Evolutionary conservation across 1,139 yeast genomes (phyloP), one percentile per base, ranked within the genome.

Genomic region (Suhomyces coccinellae): DNA sequence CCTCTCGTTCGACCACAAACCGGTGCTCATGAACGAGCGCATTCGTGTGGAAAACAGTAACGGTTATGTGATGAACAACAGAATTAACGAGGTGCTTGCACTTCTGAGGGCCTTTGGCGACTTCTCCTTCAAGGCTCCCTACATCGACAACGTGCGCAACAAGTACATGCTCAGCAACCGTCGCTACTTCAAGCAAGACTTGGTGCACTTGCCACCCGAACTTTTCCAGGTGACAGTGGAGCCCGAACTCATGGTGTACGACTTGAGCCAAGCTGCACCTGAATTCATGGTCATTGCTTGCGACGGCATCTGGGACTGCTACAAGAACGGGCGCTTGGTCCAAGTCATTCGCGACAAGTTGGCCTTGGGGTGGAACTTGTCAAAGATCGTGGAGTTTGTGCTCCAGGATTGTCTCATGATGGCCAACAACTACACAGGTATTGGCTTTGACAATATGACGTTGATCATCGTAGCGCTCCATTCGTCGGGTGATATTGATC

Each of bases 271-370:
- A 38, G 46, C 59, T 8, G 52, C 56, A 10, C 89, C 87, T 32
- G 90, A 85, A 55, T 85, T 85, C 54, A 55, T 84, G 16, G 77
- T 85, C 1, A 57, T 84, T 41, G 91, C 90, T 0, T 85, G 93
- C 56, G 93, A 85, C 63, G 93, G 93, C 17, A 80, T 85, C 29
- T 85, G 90, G 91, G 93, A 85, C 59, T 83, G 89, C 52, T 85
- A 80, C 62, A 79, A 79, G 45, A 83, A 83, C 52, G 73, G 70
- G 41, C 79, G 81, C 43, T 58, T 86, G 41, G 65, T 82, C 2
- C 65, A 70, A 22, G 61, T 79, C 29, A 79, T 86, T 40, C 71
- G 88, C 54, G 79, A 80, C 52, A 79, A 82, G 54, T 63, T 85
- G 40, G 69, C 77, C 1, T 56, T 78, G 33, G 89, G 85, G 2